Evolutionary conservation across 805 yeast species (phyloP).

Genomic region (Candida patagonica): DNA sequence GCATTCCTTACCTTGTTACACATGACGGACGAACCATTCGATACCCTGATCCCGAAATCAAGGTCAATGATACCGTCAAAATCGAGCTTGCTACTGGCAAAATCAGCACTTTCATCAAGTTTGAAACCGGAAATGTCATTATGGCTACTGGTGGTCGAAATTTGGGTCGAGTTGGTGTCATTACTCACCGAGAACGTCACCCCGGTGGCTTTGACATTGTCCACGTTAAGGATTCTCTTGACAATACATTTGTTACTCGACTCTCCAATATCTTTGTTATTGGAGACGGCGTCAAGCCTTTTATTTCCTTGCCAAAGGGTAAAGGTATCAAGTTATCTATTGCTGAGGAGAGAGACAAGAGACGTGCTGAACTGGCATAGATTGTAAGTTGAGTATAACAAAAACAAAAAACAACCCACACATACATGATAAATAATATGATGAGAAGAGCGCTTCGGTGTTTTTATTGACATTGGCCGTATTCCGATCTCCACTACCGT

Average conservation of each 20-base stretch:
- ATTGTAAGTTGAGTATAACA: too few species aligned
- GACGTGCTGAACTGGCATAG: slow-evolving; percentile 71
- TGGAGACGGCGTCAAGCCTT: slow-evolving; percentile 94
- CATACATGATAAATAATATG: too few species aligned
- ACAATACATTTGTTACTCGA: slow-evolving; percentile 94
- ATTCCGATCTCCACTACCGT: too few species aligned
- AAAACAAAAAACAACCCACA: too few species aligned
- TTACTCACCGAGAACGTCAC: slow-evolving; percentile 93
- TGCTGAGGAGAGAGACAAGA: slow-evolving; percentile 97
- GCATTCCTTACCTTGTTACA: slow-evolving; percentile 96
- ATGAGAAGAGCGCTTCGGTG: too few species aligned
- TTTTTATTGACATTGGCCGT: too few species aligned
- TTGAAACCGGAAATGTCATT: slow-evolving; percentile 85
- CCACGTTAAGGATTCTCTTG: slow-evolving; percentile 91
- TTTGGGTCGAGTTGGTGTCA: slow-evolving; percentile 96
- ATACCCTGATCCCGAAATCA: slow-evolving; percentile 97
- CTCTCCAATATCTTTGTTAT: slow-evolving; percentile 85
- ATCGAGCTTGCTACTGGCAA: slow-evolving; percentile 94
- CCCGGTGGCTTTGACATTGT: slow-evolving; percentile 98
- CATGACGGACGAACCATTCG: slow-evolving; percentile 99
- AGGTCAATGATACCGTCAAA: slow-evolving; percentile 96
- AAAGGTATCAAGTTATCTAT: slow-evolving; percentile 95
- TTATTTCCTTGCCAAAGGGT: slow-evolving; percentile 95
- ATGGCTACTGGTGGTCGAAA: slow-evolving; percentile 98
- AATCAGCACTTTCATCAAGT: slow-evolving; percentile 79